Base-by-base conservation (phyloP, 495 filamentous ascomycete species). In the Tuber umbilicatum region DNA sequence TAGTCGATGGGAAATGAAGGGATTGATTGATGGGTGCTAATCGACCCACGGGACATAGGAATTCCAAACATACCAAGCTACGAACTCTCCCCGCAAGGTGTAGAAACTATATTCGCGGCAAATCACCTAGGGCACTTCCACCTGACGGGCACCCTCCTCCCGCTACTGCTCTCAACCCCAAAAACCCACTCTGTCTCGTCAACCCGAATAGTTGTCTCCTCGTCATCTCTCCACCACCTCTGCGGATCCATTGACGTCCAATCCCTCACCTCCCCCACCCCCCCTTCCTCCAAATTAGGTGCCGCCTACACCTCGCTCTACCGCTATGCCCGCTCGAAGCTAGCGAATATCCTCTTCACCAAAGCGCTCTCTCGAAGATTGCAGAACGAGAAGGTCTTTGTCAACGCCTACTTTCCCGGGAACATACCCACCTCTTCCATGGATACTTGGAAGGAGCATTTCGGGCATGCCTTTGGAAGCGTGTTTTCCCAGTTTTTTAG, bases 261-360 rank as follows among this genome's bases (percentile, higher is more conserved):
- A 45, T 70, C 75, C 23, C 67, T 86, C 14, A 83, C 73, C 3
- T 81, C 82, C 1, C 78, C 80, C 14, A 80, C 55, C 23, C 81
- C 41, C 3, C 73, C 79, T 14, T 78, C 77, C 70, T 74, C 76
- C 27, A 64, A 64, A 17, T 43, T 43, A 31, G 64, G 75, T 21
- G 5, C 76, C 38, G 37, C 76, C 2, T 68, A 75, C 40, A 81
- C 84, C 76, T 72, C 71, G 1, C 43, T 80, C 21, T 83, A 82
- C 79, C 82, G 85, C 7, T 87, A 87, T 74, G 84, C 73, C 5
- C 81, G 84, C 17, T 82, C 82, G 47, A 86, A 87, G 73, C 77
- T 87, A 16, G 84, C 85, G 23, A 85, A 86, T 50, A 81, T 86
- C 27, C 83, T 87, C 37, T 85, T 85, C 74, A 78, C 83, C 0